Conservation (phyloP, 306 rosid species). For the Crotalaria pallida region DNA sequence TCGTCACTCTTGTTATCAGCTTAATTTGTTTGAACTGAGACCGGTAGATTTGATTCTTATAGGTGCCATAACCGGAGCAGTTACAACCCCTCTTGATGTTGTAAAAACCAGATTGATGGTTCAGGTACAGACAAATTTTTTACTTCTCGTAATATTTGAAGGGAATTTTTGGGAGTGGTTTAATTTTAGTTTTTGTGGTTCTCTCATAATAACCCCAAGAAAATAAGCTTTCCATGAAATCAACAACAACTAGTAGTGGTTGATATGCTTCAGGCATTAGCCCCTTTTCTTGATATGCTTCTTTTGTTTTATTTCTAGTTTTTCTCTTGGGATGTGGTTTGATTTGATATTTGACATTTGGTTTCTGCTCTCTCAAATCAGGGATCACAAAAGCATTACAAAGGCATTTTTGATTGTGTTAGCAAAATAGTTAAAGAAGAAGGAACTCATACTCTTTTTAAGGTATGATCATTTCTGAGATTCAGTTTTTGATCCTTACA, state of each 20-base stretch:
- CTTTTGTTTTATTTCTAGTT: background rate
- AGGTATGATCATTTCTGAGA: slow-evolving; percentile 38
- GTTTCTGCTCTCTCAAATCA: background rate
- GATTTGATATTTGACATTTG: background rate
- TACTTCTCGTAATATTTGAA: background rate
- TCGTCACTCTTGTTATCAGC: background rate
- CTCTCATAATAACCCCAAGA: no score
- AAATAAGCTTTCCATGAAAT: background rate
- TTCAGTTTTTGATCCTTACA: background rate
- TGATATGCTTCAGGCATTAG: background rate
- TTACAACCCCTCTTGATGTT: slow-evolving; percentile 90
- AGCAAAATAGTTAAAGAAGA: slow-evolving; percentile 68
- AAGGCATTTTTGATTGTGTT: slow-evolving; percentile 65
- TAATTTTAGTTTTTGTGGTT: background rate
- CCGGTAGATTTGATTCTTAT: slow-evolving; percentile 13
- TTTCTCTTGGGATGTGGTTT: background rate
- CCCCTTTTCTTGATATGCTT: background rate
- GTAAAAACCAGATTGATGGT: slow-evolving; percentile 70
- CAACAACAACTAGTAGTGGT: background rate
- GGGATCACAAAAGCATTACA: slow-evolving; percentile 69
- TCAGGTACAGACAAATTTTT: slow-evolving; percentile 35
- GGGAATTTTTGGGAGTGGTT: background rate
- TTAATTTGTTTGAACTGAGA: slow-evolving; percentile 15
- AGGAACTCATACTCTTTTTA: slow-evolving; percentile 59
- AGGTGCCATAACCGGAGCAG: slow-evolving; percentile 91